phyloP scores from a whole-genome alignment of 2,329 filamentous ascomycete species.

The Coniochaeta sp. region DNA sequence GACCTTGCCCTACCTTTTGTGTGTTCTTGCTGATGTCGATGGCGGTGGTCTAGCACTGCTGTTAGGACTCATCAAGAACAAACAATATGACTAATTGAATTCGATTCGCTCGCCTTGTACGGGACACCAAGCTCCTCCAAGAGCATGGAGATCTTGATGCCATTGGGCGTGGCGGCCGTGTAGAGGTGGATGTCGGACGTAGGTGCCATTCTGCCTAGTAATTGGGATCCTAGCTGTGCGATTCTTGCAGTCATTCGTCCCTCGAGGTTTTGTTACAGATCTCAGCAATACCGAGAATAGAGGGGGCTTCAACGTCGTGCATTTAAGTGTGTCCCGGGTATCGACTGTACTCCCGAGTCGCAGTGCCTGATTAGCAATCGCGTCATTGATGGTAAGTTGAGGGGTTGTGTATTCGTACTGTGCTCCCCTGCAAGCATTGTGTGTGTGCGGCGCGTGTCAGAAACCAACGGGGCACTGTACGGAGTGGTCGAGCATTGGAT shows the following conservation, averaged over 20 bases:
- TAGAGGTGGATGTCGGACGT: constrained; percentile 69
- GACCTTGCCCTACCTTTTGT: constrained; percentile 52
- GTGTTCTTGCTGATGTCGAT: constrained; percentile 67
- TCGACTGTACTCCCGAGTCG: background rate
- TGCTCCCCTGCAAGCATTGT: background rate
- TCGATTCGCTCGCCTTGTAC: constrained; percentile 52
- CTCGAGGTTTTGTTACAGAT: background rate
- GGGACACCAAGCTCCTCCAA: constrained; percentile 77
- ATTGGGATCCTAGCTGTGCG: constrained; percentile 6
- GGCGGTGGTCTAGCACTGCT: constrained; percentile 36
- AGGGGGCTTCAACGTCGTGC: background rate
- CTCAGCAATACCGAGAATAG: background rate
- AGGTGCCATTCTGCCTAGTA: constrained; percentile 29
- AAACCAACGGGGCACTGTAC: background rate
- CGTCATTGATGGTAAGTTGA: background rate
- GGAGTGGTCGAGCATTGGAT: background rate
- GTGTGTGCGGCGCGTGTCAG: background rate
- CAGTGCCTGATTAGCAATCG: background rate
- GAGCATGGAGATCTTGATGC: constrained; percentile 81
- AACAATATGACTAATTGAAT: background rate
- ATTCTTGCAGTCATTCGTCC: background rate
- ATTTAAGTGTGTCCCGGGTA: background rate
- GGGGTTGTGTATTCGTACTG: background rate
- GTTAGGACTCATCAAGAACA: background rate
- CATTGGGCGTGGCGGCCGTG: constrained; percentile 78